A percentile compares a stretch with the other conserved stretches of the same genome.
Conservation (phyloP, 371 early-diverging fungal genomes). For the Mucor indicus region DNA sequence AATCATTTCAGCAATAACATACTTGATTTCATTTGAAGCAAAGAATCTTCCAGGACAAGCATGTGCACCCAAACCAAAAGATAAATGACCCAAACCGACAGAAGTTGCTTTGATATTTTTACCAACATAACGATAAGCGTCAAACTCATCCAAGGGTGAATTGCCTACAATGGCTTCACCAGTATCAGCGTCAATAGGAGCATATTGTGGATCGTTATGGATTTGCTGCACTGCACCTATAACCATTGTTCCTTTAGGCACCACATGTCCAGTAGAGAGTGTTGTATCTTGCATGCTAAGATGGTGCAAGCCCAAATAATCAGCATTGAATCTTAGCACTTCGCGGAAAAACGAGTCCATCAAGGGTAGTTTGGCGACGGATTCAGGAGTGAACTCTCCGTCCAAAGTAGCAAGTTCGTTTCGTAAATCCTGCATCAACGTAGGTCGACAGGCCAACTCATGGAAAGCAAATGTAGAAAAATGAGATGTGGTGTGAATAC, state of each 20-base stretch:
- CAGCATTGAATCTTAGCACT: constrained; percentile 32
- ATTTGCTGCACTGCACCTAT: constrained; percentile 21
- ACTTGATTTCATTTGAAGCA: constrained; percentile 48
- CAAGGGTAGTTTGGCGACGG: constrained; percentile 27
- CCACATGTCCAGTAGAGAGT: constrained; percentile 39
- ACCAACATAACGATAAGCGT: constrained; percentile 26
- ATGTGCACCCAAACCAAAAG: constrained; percentile 38
- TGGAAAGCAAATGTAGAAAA: constrained; percentile 32
- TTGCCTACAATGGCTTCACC: neutral
- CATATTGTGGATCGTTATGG: constrained; percentile 11
- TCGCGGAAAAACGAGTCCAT: constrained; percentile 55
- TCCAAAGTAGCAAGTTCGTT: constrained; percentile 14
- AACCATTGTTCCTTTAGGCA: constrained; percentile 39
- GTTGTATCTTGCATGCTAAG: constrained; percentile 25
- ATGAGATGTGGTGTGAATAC: constrained; percentile 41
- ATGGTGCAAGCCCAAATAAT: constrained; percentile 35
- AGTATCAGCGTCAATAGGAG: constrained; percentile 3
- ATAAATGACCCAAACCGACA: constrained; percentile 14
- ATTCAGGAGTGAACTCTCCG: constrained; percentile 19
- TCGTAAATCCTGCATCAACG: constrained; percentile 21
- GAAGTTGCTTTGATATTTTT: constrained; percentile 19
- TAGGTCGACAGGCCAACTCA: constrained; percentile 31
- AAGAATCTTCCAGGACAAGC: constrained; percentile 54
- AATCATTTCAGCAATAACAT: constrained; percentile 27
- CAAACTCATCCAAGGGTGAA: constrained; percentile 18